phyloP scores from a whole-genome alignment of 441 rosid species.

The Mallotus japonicus region DNA sequence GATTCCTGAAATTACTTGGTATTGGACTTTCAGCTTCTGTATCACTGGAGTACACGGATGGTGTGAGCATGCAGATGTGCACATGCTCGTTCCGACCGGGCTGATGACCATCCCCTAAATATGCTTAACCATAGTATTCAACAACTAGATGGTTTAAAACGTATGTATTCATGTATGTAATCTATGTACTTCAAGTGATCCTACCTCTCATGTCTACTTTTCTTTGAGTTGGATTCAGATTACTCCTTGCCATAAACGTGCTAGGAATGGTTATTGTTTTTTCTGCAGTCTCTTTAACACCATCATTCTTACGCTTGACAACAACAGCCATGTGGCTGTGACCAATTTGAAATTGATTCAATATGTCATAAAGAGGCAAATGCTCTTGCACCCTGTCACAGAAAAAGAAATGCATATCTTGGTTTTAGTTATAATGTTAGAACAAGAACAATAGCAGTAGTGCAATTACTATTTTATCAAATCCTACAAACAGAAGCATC shows the following conservation, averaged over 20 bases:
- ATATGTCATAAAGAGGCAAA: constrained; percentile 72
- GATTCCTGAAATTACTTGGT: constrained; percentile 6
- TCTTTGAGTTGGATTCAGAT: constrained; percentile 15
- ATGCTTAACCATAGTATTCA: background rate
- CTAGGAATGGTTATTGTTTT: constrained; percentile 25
- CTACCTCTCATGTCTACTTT: constrained; percentile 29
- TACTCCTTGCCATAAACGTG: background rate
- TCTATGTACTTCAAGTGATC: background rate
- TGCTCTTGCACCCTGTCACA: constrained; percentile 51
- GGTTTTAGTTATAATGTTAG: too few relatives aligned
- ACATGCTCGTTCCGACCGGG: constrained; percentile 25
- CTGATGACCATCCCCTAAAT: constrained; percentile 31
- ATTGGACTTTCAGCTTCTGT: constrained; percentile 27
- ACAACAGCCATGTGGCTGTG: constrained; percentile 90
- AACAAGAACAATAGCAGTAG: too few relatives aligned
- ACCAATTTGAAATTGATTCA: constrained; percentile 76
- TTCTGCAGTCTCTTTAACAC: constrained; percentile 30
- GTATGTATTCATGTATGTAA: too few relatives aligned
- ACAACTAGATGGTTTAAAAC: background rate
- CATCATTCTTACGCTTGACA: constrained; percentile 39
- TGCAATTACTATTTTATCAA: too few relatives aligned
- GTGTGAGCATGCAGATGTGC: constrained; percentile 27
- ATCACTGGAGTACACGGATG: constrained; percentile 17
- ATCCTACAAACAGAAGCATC: too few relatives aligned
- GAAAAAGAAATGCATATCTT: background rate